phyloP scores from a whole-genome alignment of 805 yeast species.

The Yarrowia bubula region DNA sequence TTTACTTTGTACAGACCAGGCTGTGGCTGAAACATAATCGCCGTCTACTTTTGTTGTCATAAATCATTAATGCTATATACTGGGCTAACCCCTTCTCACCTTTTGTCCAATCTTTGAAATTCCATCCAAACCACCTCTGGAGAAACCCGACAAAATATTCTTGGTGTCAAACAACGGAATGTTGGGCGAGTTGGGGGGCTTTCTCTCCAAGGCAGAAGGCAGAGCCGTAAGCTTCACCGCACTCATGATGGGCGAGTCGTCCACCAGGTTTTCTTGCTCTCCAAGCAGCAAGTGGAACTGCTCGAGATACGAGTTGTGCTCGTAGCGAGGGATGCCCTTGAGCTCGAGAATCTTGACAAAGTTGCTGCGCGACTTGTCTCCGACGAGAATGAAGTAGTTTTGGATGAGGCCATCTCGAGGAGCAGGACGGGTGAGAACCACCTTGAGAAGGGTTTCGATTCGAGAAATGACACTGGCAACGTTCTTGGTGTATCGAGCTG shows the following conservation, averaged over 20 bases:
- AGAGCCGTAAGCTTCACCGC: slow-evolving; percentile 14
- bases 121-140: slow-evolving; percentile 8
- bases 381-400: slow-evolving; percentile 62
- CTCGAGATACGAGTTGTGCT: slow-evolving; percentile 44
- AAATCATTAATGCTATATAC: slow-evolving; percentile 22
- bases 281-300: slow-evolving; percentile 43
- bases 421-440: slow-evolving; percentile 59
- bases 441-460: slow-evolving; percentile 65
- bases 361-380: slow-evolving; percentile 61
- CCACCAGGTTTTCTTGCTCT: slow-evolving; percentile 40
- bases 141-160: slow-evolving; percentile 14
- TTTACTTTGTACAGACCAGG: no score
- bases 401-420: slow-evolving; percentile 65
- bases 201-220: neutral
- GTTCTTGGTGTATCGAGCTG: slow-evolving; percentile 31
- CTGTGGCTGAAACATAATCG: no score
- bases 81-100: slow-evolving; percentile 5
- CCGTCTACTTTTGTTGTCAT: neutral
- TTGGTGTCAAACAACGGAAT: slow-evolving; percentile 19
- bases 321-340: slow-evolving; percentile 52
- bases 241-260: slow-evolving; percentile 35
- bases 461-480: slow-evolving; percentile 41
- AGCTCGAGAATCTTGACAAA: slow-evolving; percentile 63
- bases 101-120: slow-evolving; percentile 8
- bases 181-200: slow-evolving; percentile 16